These are phyloP conservation scores for Leccinum aurantiacum DNA, from an alignment of 768 basidiomycete species.

Conservation along the genomic window DNA sequence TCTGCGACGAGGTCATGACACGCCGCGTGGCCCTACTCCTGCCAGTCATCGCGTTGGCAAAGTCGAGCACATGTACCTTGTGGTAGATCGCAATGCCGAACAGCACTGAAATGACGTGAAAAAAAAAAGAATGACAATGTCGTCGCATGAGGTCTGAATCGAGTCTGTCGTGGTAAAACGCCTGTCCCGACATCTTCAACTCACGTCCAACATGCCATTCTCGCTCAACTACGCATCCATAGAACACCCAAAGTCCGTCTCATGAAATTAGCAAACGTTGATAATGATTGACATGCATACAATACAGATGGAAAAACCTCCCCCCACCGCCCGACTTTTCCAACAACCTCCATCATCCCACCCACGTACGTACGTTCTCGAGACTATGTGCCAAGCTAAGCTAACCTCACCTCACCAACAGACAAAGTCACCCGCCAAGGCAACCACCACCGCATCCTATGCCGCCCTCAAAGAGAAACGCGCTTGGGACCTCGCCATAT, in stretches of 20 bases:
- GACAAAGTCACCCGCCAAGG: slow-evolving; percentile 43
- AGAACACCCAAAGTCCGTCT: slow-evolving; percentile 29
- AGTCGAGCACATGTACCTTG: too few species aligned
- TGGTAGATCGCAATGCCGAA: too few species aligned
- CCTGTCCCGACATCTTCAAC: too few species aligned
- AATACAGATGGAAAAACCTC: slow-evolving; percentile 57
- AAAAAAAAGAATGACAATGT: too few species aligned
- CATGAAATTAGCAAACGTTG: background rate
- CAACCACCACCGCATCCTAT: slow-evolving; percentile 48
- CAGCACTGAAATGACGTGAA: too few species aligned
- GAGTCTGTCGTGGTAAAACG: too few species aligned
- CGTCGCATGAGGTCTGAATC: too few species aligned
- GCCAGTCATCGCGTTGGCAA: too few species aligned
- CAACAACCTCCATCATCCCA: slow-evolving; percentile 38
- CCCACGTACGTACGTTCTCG: slow-evolving; percentile 13
- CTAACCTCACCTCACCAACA: slow-evolving; percentile 21
- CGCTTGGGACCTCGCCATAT: slow-evolving; percentile 82
- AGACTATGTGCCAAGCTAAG: too few species aligned
- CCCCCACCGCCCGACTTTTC: slow-evolving; percentile 71
- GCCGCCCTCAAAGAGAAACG: slow-evolving; percentile 71
- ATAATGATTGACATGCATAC: background rate
- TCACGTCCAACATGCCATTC: slow-evolving; percentile 23
- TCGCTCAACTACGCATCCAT: slow-evolving; percentile 33
- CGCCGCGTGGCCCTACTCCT: too few species aligned
- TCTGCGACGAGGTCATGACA: too few species aligned